Percentiles rank a stretch among this genome's conserved stretches.
These are phyloP conservation scores for Gnetum montanum DNA, from an alignment of 75 land plant genomes.

Conservation along the genomic window DNA sequence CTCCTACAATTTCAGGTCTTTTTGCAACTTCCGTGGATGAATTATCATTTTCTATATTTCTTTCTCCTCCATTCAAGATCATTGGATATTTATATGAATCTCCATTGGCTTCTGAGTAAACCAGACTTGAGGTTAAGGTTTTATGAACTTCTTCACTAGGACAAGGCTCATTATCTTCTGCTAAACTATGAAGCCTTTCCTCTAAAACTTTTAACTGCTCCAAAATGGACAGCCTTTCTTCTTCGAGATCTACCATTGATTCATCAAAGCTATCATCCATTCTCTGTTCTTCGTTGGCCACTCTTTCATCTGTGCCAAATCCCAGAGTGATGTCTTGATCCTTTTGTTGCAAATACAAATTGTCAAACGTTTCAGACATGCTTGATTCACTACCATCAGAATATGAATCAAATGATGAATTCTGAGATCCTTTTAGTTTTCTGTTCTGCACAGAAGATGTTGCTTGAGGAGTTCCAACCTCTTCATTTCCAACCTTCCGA, in stretches of 20 bases:
- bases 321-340: background rate
- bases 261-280: constrained; percentile 9
- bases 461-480: background rate
- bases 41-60: background rate
- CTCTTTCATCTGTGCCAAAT: background rate
- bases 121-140: background rate
- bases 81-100: background rate
- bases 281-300: background rate
- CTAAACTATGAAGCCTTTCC: constrained; percentile 24
- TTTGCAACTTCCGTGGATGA: no score
- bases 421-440: background rate
- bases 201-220: constrained; percentile 24
- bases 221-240: constrained; percentile 27
- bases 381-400: background rate
- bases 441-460: background rate
- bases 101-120: background rate
- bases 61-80: background rate
- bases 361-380: background rate
- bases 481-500: constrained; percentile 1
- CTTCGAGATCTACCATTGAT: constrained; percentile 25
- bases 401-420: constrained; percentile 1
- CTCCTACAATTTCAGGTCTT: no score
- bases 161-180: constrained; percentile 14
- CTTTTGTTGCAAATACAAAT: constrained; percentile 2
- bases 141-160: background rate